Base-by-base conservation (phyloP, 129 eudicot species). In the Mikania micrantha region DNA sequence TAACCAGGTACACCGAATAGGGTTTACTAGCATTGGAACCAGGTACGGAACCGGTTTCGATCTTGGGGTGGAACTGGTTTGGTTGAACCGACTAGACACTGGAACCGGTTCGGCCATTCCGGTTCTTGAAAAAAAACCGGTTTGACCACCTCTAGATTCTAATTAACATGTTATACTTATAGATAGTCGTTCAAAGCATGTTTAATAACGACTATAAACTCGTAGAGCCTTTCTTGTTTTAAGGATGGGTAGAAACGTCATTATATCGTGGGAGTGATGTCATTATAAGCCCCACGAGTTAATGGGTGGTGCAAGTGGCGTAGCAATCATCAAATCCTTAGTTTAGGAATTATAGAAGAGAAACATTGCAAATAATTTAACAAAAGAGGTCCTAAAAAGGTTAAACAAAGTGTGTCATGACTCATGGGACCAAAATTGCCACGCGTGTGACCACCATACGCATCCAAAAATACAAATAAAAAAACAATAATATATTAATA, bases 401-500 rank as follows among this genome's bases (percentile, higher is more conserved):
- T 22, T 13, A 67, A 59, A 75, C 70, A 75, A 67, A 75, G 79
- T 67, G 70, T 62, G 68, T 57, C 54, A 67, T 67, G 53, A n/a
- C n/a, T n/a, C n/a, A n/a, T n/a, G 73, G 79, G 80, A 68, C 74
- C 80, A 59, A 66, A 67, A 42, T 60, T 58, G 74, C 74, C 80
- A 75, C 63, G 80, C 80, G 80, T 75, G 80, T 59, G 80, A 75
- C 57, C 80, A 75, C 80, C 34, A 64, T 64, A 64, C 39, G 57
- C 11, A 63, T 64, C 52, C 72, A 52, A 24, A 22, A n/a, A 64
- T 11, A 7, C 28, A 5, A 17, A 32, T 24, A 60, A 34, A 72
- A 12, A 17, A 19, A 72, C 38, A 50, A 8, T 19, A 22, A 22
- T n/a, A n/a, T n/a, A n/a, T 53, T 17, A 48, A 47, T 6, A 22